phyloP scores from a whole-genome alignment of 192 early-diverging fungal genomes.

The Coemansia biformis region DNA sequence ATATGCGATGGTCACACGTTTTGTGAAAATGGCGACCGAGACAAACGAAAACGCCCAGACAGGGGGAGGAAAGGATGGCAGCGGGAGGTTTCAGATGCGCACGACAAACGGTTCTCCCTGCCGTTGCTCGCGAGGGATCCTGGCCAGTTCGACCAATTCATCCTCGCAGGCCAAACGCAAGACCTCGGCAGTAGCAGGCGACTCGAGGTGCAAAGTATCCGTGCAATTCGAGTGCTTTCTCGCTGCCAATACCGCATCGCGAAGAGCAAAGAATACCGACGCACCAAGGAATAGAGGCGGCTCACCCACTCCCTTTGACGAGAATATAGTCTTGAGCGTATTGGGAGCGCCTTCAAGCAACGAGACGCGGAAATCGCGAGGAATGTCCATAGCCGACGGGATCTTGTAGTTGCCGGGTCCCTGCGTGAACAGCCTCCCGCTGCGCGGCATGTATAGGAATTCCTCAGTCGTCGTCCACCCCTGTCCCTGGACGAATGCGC shows the following conservation, averaged over 20 bases:
- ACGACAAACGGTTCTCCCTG: conserved; percentile 34
- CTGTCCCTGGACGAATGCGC: conserved; percentile 77
- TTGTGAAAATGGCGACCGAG: no score
- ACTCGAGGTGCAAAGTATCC: conserved; percentile 63
- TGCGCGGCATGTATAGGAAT: conserved; percentile 63
- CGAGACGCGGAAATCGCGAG: conserved; percentile 70
- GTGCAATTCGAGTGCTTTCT: conserved; percentile 41
- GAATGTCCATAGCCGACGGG: conserved; percentile 77
- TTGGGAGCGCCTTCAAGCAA: conserved; percentile 57
- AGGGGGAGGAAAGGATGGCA: no score
- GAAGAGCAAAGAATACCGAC: conserved; percentile 71
- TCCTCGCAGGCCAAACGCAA: conserved; percentile 71
- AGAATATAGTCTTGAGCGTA: conserved; percentile 67
- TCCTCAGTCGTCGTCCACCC: conserved; percentile 86
- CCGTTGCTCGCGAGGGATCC: conserved; percentile 20
- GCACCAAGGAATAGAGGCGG: conserved; percentile 81
- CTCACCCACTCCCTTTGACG: conserved; percentile 81
- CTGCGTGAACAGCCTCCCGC: conserved; percentile 69
- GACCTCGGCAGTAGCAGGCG: conserved; percentile 73
- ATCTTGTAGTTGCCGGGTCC: conserved; percentile 89
- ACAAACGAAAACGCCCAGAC: no score
- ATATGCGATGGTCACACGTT: no score
- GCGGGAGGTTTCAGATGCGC: conserved; percentile 15
- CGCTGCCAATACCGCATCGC: conserved; percentile 72
- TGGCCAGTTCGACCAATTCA: conserved; percentile 44